Conservation (phyloP, 768 basidiomycete genomes). For the Auriculariales sp. region DNA sequence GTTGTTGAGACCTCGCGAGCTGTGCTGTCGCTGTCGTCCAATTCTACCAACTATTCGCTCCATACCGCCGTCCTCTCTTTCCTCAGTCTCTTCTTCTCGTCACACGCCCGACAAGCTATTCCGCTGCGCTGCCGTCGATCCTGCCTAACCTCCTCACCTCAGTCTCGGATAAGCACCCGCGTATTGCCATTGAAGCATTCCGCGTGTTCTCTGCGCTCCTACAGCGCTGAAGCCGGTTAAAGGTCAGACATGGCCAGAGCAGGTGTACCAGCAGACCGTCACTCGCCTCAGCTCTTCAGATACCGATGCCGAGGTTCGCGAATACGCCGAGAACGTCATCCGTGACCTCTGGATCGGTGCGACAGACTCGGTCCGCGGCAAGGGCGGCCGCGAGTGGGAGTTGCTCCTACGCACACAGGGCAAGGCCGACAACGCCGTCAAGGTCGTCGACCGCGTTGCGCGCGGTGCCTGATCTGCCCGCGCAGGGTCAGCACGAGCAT, state of each 20-base stretch:
- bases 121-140: slow-evolving; percentile 44
- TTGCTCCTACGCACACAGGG: slow-evolving; percentile 57
- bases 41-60: slow-evolving; percentile 65
- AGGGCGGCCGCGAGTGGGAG: slow-evolving; percentile 68
- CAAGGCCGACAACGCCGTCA: slow-evolving; percentile 61
- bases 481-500: slow-evolving; percentile 75
- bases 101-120: slow-evolving; percentile 52
- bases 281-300: slow-evolving; percentile 59
- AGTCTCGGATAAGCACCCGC: slow-evolving; percentile 71
- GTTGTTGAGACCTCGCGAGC: slow-evolving; percentile 51
- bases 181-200: slow-evolving; percentile 80
- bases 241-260: slow-evolving; percentile 48
- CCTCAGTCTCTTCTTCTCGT: slow-evolving; percentile 67
- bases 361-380: slow-evolving; percentile 48
- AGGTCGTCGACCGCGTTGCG: slow-evolving; percentile 74
- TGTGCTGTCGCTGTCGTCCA: slow-evolving; percentile 51
- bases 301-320: slow-evolving; percentile 83
- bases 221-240: slow-evolving; percentile 59
- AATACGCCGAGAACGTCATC: slow-evolving; percentile 66
- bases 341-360: slow-evolving; percentile 84
- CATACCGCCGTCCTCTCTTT: slow-evolving; percentile 79
- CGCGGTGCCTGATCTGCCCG: too few species aligned
- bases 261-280: slow-evolving; percentile 63
- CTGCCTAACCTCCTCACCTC: slow-evolving; percentile 64
- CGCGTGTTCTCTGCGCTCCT: slow-evolving; percentile 74